These are phyloP conservation scores for Amauroascus verrucosus DNA, from an alignment of 2,329 filamentous ascomycete species.

Conservation along the genomic window DNA sequence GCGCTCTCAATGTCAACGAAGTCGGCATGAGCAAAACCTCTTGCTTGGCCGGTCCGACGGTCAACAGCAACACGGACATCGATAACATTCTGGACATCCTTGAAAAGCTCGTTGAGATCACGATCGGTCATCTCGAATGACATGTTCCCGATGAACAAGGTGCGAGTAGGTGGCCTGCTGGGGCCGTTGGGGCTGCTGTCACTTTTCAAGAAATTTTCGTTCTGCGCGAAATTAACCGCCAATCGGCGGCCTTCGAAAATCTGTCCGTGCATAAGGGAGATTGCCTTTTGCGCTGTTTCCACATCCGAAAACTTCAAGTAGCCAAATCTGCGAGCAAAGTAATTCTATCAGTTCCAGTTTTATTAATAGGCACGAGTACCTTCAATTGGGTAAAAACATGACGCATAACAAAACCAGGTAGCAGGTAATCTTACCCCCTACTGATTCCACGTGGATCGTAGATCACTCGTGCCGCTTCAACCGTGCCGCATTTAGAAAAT, in stretches of 20 bases:
- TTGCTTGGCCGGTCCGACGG: constrained; percentile 64
- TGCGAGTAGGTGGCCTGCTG: constrained; percentile 46
- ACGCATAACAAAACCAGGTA: too few species aligned
- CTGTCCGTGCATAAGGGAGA: constrained; percentile 49
- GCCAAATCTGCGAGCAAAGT: constrained; percentile 45
- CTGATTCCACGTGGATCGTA: constrained; percentile 54
- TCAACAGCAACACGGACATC: constrained; percentile 78
- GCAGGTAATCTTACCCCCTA: constrained; percentile 52
- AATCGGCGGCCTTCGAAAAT: constrained; percentile 55
- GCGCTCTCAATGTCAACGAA: constrained; percentile 61
- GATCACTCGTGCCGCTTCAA: constrained; percentile 47
- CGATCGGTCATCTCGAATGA: constrained; percentile 75
- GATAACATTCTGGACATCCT: constrained; percentile 55
- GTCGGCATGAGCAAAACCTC: constrained; percentile 77
- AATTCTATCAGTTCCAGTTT: neutral
- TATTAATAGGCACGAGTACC: neutral
- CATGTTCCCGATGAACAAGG: constrained; percentile 76
- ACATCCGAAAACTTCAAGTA: constrained; percentile 52
- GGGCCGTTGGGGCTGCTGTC: constrained; percentile 8
- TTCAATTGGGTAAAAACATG: too few species aligned
- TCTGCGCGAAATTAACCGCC: constrained; percentile 49
- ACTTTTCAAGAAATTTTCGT: constrained; percentile 15
- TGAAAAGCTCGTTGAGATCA: constrained; percentile 70
- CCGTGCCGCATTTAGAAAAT: constrained; percentile 49
- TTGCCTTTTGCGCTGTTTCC: constrained; percentile 46